Percentiles rank a stretch among this genome's conserved stretches.
phyloP scores from a whole-genome alignment of 176 grass and related monocot genomes.

The Oryza meridionalis region DNA sequence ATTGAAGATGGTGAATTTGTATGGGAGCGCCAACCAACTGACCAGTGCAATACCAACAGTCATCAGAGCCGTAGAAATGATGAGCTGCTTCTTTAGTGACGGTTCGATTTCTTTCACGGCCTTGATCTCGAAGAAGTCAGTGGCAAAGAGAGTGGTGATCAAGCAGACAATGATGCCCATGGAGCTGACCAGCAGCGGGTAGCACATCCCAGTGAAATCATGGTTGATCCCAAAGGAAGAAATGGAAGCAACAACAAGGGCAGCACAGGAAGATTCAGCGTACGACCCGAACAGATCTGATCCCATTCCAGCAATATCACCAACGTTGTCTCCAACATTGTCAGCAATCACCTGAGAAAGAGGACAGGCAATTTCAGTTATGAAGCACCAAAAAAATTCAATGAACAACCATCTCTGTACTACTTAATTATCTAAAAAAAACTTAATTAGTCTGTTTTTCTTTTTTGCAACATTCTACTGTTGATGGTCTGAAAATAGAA shows the following conservation, averaged over 20 bases:
- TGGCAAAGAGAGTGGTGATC: conserved; percentile 60
- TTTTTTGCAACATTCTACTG: neutral
- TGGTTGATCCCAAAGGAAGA: conserved; percentile 63
- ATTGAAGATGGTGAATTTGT: conserved; percentile 58
- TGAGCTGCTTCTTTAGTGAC: conserved; percentile 50
- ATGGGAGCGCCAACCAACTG: conserved; percentile 52
- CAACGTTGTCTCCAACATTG: conserved; percentile 64
- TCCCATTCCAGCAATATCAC: conserved; percentile 64
- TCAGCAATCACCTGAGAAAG: conserved; percentile 55
- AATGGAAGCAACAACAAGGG: conserved; percentile 61
- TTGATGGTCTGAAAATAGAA: neutral
- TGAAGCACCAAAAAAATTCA: neutral
- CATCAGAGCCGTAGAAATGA: conserved; percentile 53
- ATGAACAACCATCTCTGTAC: neutral
- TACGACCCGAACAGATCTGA: conserved; percentile 69
- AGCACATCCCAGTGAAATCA: conserved; percentile 61
- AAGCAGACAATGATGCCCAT: conserved; percentile 58
- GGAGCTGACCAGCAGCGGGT: conserved; percentile 57
- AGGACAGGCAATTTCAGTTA: neutral
- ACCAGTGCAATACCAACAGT: conserved; percentile 52
- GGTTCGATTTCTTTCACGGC: conserved; percentile 52
- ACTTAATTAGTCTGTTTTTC: too few species aligned
- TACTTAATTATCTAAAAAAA: neutral
- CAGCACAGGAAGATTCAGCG: conserved; percentile 57
- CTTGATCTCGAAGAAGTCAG: conserved; percentile 60